A percentile compares a stretch with the other conserved stretches of the same genome.
Conservation (phyloP, 1,139 yeast species). For the Pneumocystis canis region DNA sequence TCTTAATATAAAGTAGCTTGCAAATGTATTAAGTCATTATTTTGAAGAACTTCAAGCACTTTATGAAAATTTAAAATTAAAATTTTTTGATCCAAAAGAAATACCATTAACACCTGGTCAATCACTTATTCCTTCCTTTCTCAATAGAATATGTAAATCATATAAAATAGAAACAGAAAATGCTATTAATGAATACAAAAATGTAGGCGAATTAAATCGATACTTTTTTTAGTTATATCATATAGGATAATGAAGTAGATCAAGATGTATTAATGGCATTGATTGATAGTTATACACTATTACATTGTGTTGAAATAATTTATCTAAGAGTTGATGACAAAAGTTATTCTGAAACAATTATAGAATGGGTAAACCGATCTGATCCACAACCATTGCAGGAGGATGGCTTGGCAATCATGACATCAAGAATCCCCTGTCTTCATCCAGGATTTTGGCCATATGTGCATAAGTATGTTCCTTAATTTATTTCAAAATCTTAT, state of each 20-base stretch:
- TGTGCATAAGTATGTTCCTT: background rate
- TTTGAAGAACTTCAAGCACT: background rate
- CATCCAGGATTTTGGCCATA: constrained; percentile 1
- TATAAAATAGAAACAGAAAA: background rate
- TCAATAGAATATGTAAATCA: background rate
- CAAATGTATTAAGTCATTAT: background rate
- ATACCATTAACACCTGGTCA: background rate
- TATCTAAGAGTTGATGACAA: background rate
- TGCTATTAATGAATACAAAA: background rate
- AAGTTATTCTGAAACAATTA: background rate
- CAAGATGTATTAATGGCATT: constrained; percentile 2
- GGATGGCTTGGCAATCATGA: background rate
- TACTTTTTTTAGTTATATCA: background rate
- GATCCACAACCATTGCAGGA: constrained; percentile 1
- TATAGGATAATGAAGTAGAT: background rate
- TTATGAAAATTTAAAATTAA: background rate
- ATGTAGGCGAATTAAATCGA: background rate
- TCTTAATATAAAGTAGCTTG: background rate
- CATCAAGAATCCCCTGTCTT: constrained; percentile 1
- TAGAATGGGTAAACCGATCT: background rate
- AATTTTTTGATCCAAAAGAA: background rate
- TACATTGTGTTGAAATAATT: background rate
- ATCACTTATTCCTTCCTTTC: background rate
- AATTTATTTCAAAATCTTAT: background rate
- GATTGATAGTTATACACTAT: background rate